Evolutionary conservation across 176 grass and related monocot species (phyloP), one percentile per base, ranked within the genome.

Genomic region (Areca catechu): DNA sequence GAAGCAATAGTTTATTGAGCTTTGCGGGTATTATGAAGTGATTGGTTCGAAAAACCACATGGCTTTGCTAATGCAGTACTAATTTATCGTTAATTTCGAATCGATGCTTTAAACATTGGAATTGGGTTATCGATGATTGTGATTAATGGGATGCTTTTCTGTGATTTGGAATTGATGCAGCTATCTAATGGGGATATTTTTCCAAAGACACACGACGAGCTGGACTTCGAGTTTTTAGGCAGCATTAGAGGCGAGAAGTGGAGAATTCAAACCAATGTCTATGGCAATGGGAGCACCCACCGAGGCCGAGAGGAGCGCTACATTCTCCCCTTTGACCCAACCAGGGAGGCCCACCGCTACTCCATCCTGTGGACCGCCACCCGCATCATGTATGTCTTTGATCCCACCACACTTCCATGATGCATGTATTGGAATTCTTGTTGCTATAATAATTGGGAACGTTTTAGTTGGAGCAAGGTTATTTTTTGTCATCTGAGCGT

Each of bases 201-300:
- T 60, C 76, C 78, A 1, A 60, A 55, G 25, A 87, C 71, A 22
- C 91, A 95, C 60, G 86, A 95, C 57, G 91, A 90, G 71, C 57
- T 95, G 63, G 91, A 95, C 63, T 90, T 90, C 18, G 91, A 95
- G 83, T 74, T 95, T 50, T 58, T 95, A 54, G 90, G 86, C 59
- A 89, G 86, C 65, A 65, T 76, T 0, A 82, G 49, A 3, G 90
- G 79, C 4, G 84, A 83, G 49, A 79, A 66, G 19, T 95, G 90
- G 90, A 78, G 67, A 53, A 48, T 89, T 0, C 90, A 95, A 73
- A 95, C 90, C 23, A 95, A 95, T 51, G 24, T 95, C 25, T 95
- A 83, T 61, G 90, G 90, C 34, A 90, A 90, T 43, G 90, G 86
- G 18, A 95, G 91, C 85, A 86, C 77, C 55, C 49, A 49, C 52